A percentile compares a stretch with the other conserved stretches of the same genome.
Evolutionary conservation across 2,329 filamentous ascomycete genomes (phyloP).

Genomic region (Pseudocercospora fuligena): DNA sequence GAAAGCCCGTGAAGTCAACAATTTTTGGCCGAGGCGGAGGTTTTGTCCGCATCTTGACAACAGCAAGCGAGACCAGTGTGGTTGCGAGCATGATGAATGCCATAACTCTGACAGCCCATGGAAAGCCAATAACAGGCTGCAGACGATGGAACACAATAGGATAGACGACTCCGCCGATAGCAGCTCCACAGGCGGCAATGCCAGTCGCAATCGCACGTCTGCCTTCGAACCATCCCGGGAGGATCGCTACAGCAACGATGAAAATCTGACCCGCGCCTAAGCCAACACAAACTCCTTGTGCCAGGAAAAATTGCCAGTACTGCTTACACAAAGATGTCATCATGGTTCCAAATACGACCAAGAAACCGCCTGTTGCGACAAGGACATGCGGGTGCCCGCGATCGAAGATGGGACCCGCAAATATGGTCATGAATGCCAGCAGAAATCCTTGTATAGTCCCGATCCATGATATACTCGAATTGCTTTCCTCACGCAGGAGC

Average conservation of each 20-base stretch:
- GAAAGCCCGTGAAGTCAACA: constrained; percentile 45
- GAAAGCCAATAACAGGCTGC: constrained; percentile 58
- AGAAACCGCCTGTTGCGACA: constrained; percentile 53
- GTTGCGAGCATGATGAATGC: constrained; percentile 49
- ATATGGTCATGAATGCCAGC: constrained; percentile 53
- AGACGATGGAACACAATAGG: constrained; percentile 61
- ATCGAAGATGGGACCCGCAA: constrained; percentile 58
- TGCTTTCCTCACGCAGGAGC: neutral
- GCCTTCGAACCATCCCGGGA: constrained; percentile 67
- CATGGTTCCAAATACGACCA: constrained; percentile 59
- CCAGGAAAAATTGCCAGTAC: constrained; percentile 60
- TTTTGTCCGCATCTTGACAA: constrained; percentile 33
- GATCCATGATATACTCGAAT: constrained; percentile 52
- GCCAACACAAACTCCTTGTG: constrained; percentile 52
- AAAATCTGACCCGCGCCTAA: constrained; percentile 60
- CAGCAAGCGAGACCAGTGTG: neutral
- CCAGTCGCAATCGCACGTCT: constrained; percentile 62
- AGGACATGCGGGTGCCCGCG: constrained; percentile 49
- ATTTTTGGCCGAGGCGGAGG: constrained; percentile 43
- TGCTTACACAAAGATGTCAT: constrained; percentile 56
- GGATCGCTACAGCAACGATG: constrained; percentile 64
- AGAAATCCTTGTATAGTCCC: constrained; percentile 56
- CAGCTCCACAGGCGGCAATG: constrained; percentile 62
- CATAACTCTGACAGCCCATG: constrained; percentile 57
- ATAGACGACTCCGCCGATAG: constrained; percentile 48